Evolutionary conservation across 2,329 filamentous ascomycete species (phyloP).

Genomic region (Cordyceps tenuipes): DNA sequence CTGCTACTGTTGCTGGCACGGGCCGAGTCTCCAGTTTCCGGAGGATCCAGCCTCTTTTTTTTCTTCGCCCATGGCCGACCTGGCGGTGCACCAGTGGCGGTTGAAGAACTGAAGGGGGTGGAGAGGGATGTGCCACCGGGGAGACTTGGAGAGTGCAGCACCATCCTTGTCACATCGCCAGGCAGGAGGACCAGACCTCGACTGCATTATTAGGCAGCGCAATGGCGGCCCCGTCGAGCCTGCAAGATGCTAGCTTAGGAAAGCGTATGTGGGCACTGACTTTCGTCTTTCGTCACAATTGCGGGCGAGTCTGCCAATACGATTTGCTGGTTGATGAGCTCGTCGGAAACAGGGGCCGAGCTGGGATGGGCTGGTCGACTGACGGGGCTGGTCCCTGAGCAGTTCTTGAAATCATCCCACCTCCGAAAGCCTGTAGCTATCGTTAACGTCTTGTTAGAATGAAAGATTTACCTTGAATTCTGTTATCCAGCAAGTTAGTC

Average conservation of each 20-base stretch:
- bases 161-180: slow-evolving; percentile 10
- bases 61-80: neutral
- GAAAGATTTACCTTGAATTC: neutral
- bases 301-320: neutral
- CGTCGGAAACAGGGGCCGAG: neutral
- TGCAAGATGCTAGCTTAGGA: slow-evolving; percentile 7
- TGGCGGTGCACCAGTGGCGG: neutral
- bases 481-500: neutral
- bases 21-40: neutral
- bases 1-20: neutral
- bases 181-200: neutral
- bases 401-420: neutral
- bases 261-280: slow-evolving; percentile 1
- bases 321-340: neutral
- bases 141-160: slow-evolving; percentile 7
- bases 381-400: neutral
- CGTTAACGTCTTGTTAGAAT: neutral
- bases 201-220: neutral
- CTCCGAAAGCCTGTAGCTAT: neutral
- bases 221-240: neutral
- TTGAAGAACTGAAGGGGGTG: slow-evolving; percentile 1
- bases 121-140: slow-evolving; percentile 11
- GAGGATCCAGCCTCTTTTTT: slow-evolving; percentile 8
- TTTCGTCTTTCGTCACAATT: neutral
- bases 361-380: neutral